Evolutionary conservation across 2,329 filamentous ascomycete genomes (phyloP).

Genomic region (Allantophomopsis cytisporea): DNA sequence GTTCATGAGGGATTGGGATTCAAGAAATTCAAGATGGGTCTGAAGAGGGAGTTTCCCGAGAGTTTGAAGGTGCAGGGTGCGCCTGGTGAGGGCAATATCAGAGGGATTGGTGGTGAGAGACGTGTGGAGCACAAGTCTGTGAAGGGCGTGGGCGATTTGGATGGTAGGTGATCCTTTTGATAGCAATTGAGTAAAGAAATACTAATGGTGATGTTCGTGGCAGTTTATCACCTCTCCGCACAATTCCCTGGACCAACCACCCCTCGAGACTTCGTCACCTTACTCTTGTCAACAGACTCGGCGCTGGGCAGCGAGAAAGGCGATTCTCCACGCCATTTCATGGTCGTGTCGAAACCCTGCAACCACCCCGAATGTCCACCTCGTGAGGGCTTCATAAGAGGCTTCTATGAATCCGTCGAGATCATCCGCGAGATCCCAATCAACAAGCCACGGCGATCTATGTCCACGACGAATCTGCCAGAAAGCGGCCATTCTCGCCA

Average conservation of each 20-base stretch:
- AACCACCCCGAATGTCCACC: slow-evolving; percentile 60
- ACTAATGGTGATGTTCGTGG: slow-evolving; percentile 5
- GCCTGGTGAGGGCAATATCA: slow-evolving; percentile 60
- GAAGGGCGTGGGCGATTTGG: slow-evolving; percentile 45
- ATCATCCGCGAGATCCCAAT: slow-evolving; percentile 72
- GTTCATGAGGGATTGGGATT: slow-evolving; percentile 70
- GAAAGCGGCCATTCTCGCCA: slow-evolving; percentile 19
- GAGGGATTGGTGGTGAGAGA: slow-evolving; percentile 75
- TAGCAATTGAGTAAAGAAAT: not conserved
- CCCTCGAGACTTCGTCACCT: slow-evolving; percentile 74
- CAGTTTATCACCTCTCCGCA: slow-evolving; percentile 75
- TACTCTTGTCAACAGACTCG: slow-evolving; percentile 52
- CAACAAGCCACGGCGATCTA: slow-evolving; percentile 25
- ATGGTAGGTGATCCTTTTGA: slow-evolving; percentile 30
- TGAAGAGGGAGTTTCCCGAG: slow-evolving; percentile 69
- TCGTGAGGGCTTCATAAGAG: slow-evolving; percentile 63
- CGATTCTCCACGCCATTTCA: slow-evolving; percentile 50
- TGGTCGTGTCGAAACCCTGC: slow-evolving; percentile 80
- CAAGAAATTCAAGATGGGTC: slow-evolving; percentile 60
- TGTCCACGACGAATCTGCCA: slow-evolving; percentile 29
- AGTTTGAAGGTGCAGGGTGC: slow-evolving; percentile 57
- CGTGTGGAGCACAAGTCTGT: slow-evolving; percentile 47
- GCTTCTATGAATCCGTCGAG: slow-evolving; percentile 84
- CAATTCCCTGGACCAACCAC: slow-evolving; percentile 84
- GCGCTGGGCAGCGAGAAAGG: slow-evolving; percentile 8